Percentiles rank a stretch among this genome's conserved stretches.
These are phyloP conservation scores for Escovopsis sp. DNA, from an alignment of 2,329 filamentous ascomycete species.

Conservation along the genomic window DNA sequence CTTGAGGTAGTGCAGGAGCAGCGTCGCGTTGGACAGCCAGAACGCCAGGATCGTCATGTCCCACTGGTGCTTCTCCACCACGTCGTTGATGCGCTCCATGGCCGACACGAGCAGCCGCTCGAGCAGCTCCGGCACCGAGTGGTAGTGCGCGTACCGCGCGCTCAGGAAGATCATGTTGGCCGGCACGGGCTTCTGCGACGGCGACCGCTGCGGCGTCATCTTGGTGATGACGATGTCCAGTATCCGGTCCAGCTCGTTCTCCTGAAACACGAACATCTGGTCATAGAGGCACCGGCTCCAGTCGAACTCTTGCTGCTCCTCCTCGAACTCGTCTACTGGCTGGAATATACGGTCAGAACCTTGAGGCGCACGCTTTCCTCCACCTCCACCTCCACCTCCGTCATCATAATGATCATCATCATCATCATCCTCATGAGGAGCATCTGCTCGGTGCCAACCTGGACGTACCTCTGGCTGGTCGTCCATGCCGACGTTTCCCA, in stretches of 20 bases:
- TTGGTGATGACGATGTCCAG: conserved; percentile 93
- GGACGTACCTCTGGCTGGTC: conserved; percentile 73
- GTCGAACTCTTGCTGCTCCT: conserved; percentile 86
- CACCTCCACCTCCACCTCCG: not conserved
- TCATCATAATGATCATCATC: not conserved
- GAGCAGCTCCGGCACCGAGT: conserved; percentile 74
- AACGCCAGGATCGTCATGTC: conserved; percentile 99
- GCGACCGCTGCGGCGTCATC: conserved; percentile 91
- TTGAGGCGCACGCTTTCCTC: not conserved
- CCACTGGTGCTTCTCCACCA: conserved; percentile 94
- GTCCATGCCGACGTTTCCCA: conserved; percentile 90
- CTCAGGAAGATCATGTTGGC: conserved; percentile 95
- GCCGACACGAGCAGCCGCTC: conserved; percentile 68
- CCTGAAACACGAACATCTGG: conserved; percentile 99
- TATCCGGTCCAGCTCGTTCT: conserved; percentile 80
- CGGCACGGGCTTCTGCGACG: conserved; percentile 93
- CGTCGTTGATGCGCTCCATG: conserved; percentile 92
- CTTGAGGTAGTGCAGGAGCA: conserved; percentile 91
- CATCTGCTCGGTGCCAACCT: not conserved
- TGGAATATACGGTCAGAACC: conserved; percentile 14
- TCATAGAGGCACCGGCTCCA: conserved; percentile 92
- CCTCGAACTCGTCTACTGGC: conserved; percentile 65
- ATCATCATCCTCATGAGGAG: conserved; percentile 10
- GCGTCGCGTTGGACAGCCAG: conserved; percentile 94
- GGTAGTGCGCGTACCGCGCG: conserved; percentile 91